Base-by-base conservation (phyloP, 768 basidiomycete genomes). In the Hericium rajendrae region DNA sequence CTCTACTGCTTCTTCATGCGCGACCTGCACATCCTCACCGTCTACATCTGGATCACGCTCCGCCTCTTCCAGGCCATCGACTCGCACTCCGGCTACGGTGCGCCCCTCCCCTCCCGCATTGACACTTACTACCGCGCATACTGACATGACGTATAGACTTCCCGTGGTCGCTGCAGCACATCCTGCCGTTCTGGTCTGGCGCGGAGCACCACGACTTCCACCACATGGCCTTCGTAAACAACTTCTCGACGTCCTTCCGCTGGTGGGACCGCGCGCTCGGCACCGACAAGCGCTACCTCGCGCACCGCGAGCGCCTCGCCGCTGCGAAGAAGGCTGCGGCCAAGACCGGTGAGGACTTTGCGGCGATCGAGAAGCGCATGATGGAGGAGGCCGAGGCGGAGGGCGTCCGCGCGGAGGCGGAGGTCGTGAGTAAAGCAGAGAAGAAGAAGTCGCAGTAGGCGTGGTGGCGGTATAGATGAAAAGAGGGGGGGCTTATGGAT, bases 201-300 rank as follows among this genome's bases (percentile, higher is more conserved):
- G 94, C 94, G 0, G 95, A 97, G 66, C 92, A 95, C 73, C 94
- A 97, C 69, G 94, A 97, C 68, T 97, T 93, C 83, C 95, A 98
- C 72, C 95, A 99, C 74, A 90, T 93, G 89, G 86, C 89, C 3
- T 95, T 94, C 77, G 83, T 83, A 52, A 93, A 94, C 77, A 94
- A 94, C 77, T 95, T 80, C 70, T 89, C 91, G 9, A 94, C 93
- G 6, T 90, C 87, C 20, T 97, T 97, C 84, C 83, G 93, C 41
- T 95, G 91, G 87, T 91, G 88, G 71, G 95, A 98, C 71, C 79
- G 80, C 59, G 72, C 92, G 62, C 85, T 90, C 66, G 94, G 94
- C 53, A 98, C 95, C 0, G 95, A 99, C 66, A 71, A 77, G 71
- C 92, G 91, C 76, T 98, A 97, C 74, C 82, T 76, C 20, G 85